phyloP scores from a whole-genome alignment of 164 flowering plant genomes.

The Vitis amurensis region DNA sequence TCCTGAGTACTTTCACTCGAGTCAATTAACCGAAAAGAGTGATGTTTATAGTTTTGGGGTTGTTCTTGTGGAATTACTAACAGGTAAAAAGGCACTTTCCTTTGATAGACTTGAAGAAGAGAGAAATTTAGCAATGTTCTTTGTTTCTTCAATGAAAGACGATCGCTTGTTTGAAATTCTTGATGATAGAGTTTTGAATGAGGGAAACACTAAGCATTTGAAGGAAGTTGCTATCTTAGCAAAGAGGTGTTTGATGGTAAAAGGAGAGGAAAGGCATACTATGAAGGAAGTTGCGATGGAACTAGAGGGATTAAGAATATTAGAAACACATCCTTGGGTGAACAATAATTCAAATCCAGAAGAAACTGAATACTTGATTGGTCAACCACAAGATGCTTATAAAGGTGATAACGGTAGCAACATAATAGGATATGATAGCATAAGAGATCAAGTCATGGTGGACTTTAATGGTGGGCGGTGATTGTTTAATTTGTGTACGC shows the following conservation, averaged over 20 bases:
- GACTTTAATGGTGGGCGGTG: too few species aligned
- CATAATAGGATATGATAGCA: too few species aligned
- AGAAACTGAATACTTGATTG: too few species aligned
- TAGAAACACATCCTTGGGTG: slow-evolving; percentile 1
- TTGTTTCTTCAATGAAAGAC: slow-evolving; percentile 17
- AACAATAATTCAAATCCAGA: background rate
- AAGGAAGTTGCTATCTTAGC: slow-evolving; percentile 18
- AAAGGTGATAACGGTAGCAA: too few species aligned
- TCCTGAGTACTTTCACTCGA: slow-evolving; percentile 39
- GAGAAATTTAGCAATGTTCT: slow-evolving; percentile 25
- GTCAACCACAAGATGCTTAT: too few species aligned
- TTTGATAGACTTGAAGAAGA: slow-evolving; percentile 5
- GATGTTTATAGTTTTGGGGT: slow-evolving; percentile 46
- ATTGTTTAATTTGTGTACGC: too few species aligned
- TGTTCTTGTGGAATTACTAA: slow-evolving; percentile 38
- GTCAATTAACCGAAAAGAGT: slow-evolving; percentile 35
- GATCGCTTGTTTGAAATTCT: slow-evolving; percentile 10
- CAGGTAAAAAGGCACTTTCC: slow-evolving; percentile 17
- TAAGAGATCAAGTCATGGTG: too few species aligned
- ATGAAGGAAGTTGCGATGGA: slow-evolving; percentile 31
- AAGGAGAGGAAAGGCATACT: slow-evolving; percentile 19
- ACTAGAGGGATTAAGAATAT: slow-evolving; percentile 10
- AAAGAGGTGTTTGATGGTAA: slow-evolving; percentile 14
- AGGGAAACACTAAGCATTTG: slow-evolving; percentile 4
- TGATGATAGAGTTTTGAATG: background rate